These are phyloP conservation scores for Opeltia flavorubescens DNA, from an alignment of 495 filamentous ascomycete species.

Conservation along the genomic window DNA sequence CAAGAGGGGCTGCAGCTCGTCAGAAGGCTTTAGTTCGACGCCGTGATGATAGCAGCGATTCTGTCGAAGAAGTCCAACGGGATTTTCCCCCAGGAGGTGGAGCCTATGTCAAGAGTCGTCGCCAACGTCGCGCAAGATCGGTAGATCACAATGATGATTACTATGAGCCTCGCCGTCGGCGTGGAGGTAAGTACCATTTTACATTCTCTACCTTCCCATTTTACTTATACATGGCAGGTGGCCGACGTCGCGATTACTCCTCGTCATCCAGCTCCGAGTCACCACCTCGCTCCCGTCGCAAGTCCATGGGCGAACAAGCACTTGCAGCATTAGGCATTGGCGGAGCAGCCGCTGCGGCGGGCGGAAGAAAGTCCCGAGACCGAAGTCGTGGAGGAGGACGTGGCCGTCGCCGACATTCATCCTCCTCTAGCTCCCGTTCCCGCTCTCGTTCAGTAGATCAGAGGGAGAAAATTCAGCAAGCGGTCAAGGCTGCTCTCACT, in stretches of 20 bases:
- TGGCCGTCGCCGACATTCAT: constrained; percentile 36
- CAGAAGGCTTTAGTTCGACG: constrained; percentile 16
- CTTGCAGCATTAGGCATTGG: constrained; percentile 54
- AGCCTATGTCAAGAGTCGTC: constrained; percentile 28
- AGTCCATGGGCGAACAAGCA: constrained; percentile 60
- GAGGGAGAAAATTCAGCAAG: constrained; percentile 57
- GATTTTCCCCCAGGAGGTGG: constrained; percentile 46
- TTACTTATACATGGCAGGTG: constrained; percentile 15
- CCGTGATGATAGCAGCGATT: constrained; percentile 41
- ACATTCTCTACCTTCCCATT: not conserved
- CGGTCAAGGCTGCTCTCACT: constrained; percentile 70
- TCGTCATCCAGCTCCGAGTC: constrained; percentile 28
- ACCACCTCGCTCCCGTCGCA: constrained; percentile 35
- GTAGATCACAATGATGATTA: constrained; percentile 37
- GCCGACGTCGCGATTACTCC: constrained; percentile 25
- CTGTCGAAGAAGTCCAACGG: constrained; percentile 52
- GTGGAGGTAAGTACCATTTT: constrained; percentile 30
- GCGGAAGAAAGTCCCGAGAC: constrained; percentile 16
- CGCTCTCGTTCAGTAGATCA: constrained; percentile 34
- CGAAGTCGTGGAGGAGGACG: constrained; percentile 23
- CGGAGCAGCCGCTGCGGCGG: constrained; percentile 33
- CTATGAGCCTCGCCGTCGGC: constrained; percentile 40
- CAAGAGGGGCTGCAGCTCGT: not conserved
- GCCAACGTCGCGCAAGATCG: constrained; percentile 33
- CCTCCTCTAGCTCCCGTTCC: constrained; percentile 37